Evolutionary conservation across 1,139 yeast genomes (phyloP).

Genomic region (Taphrina wiesneri): DNA sequence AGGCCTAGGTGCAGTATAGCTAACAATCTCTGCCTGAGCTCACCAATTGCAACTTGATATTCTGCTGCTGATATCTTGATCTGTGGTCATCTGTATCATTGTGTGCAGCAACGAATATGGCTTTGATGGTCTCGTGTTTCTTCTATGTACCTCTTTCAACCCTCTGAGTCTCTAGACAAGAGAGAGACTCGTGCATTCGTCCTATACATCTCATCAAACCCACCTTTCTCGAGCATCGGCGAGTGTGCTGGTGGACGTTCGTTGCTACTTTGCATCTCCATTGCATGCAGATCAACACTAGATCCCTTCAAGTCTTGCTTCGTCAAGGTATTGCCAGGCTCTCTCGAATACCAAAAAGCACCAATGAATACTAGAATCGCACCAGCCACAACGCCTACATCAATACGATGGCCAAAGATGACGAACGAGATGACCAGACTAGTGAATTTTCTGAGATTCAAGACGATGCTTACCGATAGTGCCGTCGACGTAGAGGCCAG

Average conservation of each 20-base stretch:
- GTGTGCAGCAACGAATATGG: too few species aligned
- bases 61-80: too few species aligned
- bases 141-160: background rate
- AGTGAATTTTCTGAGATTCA: constrained; percentile 61
- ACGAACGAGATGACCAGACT: constrained; percentile 59
- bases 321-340: background rate
- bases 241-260: background rate
- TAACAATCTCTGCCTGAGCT: too few species aligned
- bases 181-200: background rate
- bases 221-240: constrained; percentile 5
- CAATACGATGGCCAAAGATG: constrained; percentile 48
- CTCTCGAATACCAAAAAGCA: constrained; percentile 29
- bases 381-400: constrained; percentile 47
- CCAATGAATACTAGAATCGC: constrained; percentile 47
- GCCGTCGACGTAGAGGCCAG: constrained; percentile 62
- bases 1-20: too few species aligned
- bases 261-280: background rate
- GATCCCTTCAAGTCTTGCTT: background rate
- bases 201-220: background rate
- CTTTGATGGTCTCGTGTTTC: too few species aligned
- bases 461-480: constrained; percentile 60
- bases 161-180: background rate
- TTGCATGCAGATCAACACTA: background rate
- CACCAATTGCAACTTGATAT: too few species aligned
- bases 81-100: background rate